phyloP scores from a whole-genome alignment of 495 filamentous ascomycete species.

The Hypoxylon lenormandii region DNA sequence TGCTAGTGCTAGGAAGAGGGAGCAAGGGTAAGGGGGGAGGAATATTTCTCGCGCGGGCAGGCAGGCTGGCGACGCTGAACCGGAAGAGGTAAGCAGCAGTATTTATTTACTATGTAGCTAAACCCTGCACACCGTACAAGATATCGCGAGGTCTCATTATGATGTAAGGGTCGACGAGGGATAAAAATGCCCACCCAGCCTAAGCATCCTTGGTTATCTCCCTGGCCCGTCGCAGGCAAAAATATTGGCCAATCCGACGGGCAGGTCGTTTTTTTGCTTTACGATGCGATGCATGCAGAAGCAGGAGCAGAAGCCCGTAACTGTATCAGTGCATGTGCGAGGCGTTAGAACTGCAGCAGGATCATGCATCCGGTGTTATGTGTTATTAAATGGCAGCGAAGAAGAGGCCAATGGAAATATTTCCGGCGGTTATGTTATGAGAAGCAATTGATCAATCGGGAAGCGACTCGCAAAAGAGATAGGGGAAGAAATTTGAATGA shows the following conservation, averaged over 20 bases:
- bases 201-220: constrained; percentile 32
- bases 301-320: constrained; percentile 21
- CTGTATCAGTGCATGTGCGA: constrained; percentile 25
- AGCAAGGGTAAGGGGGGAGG: background rate
- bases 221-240: constrained; percentile 9
- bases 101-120: constrained; percentile 29
- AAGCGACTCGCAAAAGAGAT: background rate
- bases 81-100: constrained; percentile 14
- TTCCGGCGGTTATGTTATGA: constrained; percentile 10
- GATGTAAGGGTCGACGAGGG: constrained; percentile 25
- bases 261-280: background rate
- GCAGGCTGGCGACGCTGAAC: constrained; percentile 21
- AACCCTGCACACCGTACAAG: background rate
- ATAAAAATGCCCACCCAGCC: constrained; percentile 12
- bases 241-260: constrained; percentile 35
- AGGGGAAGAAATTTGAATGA: background rate
- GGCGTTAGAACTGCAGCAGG: constrained; percentile 33
- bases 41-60: constrained; percentile 18
- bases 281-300: constrained; percentile 30
- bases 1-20: no score
- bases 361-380: constrained; percentile 40
- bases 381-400: constrained; percentile 38
- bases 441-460: constrained; percentile 30
- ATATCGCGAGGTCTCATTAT: constrained; percentile 27
- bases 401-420: constrained; percentile 14